Evolutionary conservation across 495 filamentous ascomycete species (phyloP).

Genomic region (Rhizodiscina lignyota): DNA sequence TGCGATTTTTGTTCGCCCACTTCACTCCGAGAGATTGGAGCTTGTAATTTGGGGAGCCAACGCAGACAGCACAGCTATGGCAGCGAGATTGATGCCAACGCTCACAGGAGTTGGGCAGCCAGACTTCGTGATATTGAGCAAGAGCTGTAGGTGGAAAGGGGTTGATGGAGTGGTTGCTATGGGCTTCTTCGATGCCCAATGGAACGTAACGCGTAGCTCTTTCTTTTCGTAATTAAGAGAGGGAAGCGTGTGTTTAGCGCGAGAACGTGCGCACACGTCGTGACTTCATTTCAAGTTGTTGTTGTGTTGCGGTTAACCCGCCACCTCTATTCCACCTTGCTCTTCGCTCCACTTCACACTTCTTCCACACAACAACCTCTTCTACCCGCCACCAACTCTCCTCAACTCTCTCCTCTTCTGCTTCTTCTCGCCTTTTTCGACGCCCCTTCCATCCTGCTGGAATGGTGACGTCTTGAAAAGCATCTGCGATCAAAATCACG

Average conservation of each 20-base stretch:
- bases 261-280: too few species aligned
- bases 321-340: too few species aligned
- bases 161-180: conserved; percentile 34
- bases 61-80: conserved; percentile 27
- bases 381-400: too few species aligned
- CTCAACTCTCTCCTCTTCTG: neutral
- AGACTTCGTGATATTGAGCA: conserved; percentile 33
- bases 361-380: too few species aligned
- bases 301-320: too few species aligned
- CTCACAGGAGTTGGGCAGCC: conserved; percentile 43
- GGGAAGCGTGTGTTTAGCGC: too few species aligned
- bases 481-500: too few species aligned
- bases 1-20: conserved; percentile 32
- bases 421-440: neutral
- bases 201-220: conserved; percentile 31
- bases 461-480: too few species aligned
- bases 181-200: conserved; percentile 37
- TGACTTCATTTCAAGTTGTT: too few species aligned
- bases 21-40: conserved; percentile 29
- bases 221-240: conserved; percentile 18
- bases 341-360: too few species aligned
- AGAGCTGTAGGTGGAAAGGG: conserved; percentile 31
- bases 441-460: too few species aligned
- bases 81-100: conserved; percentile 37
- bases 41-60: conserved; percentile 39